A percentile compares a stretch with the other conserved stretches of the same genome.
Conservation (phyloP, 371 early-diverging fungal species). For the Basidiobolus meristosporus region DNA sequence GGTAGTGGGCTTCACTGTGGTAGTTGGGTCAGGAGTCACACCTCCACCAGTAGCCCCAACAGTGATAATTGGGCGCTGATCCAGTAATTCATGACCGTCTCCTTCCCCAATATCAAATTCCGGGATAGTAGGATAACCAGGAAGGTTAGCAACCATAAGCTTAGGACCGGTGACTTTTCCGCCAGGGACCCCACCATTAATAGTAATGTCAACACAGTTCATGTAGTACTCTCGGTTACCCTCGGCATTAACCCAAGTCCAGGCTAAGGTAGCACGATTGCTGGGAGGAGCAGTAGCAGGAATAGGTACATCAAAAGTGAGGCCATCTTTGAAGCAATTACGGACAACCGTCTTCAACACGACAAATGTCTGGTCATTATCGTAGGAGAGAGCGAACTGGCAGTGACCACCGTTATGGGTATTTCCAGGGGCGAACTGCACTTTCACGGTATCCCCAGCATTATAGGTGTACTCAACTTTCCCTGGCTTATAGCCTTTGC, state of each 20-base stretch:
- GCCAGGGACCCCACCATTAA: constrained; percentile 9
- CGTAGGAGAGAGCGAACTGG: constrained; percentile 4
- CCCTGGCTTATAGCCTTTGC: background rate
- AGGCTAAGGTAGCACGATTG: constrained; percentile 19
- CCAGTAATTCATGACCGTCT: constrained; percentile 12
- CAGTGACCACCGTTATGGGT: constrained; percentile 5
- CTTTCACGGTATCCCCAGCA: background rate
- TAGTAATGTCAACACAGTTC: constrained; percentile 42
- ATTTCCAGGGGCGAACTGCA: background rate
- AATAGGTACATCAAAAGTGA: background rate
- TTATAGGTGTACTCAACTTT: background rate
- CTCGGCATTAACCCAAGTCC: constrained; percentile 42
- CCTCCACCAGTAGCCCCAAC: constrained; percentile 7
- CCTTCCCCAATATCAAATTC: constrained; percentile 19
- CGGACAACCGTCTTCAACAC: constrained; percentile 1
- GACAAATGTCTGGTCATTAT: constrained; percentile 7
- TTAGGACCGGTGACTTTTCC: constrained; percentile 18
- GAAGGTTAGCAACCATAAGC: constrained; percentile 26
- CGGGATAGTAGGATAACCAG: constrained; percentile 10
- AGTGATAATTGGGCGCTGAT: constrained; percentile 11
- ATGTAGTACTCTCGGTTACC: constrained; percentile 45
- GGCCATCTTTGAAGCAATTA: background rate
- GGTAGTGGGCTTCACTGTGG: no score
- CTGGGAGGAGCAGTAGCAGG: background rate
- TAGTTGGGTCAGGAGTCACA: no score